phyloP scores from a whole-genome alignment of 192 early-diverging fungal species.

The Haplosporangium gracile region DNA sequence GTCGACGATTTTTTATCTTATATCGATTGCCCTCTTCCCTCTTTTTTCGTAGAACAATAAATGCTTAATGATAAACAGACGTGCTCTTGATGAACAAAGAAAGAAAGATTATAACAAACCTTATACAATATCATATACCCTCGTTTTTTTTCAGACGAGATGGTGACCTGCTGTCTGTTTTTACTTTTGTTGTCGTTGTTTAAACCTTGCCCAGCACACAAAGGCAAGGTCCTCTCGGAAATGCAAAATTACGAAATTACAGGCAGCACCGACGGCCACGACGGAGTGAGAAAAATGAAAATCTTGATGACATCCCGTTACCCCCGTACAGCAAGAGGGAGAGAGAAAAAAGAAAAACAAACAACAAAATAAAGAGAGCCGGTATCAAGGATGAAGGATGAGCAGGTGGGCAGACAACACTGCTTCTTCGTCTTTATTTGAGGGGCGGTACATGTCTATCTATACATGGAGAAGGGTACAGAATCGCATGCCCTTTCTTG shows the following conservation, averaged over 20 bases:
- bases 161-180: background rate
- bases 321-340: background rate
- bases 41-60: constrained; percentile 7
- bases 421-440: background rate
- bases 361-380: background rate
- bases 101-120: background rate
- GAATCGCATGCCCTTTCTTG: too few relatives aligned
- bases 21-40: background rate
- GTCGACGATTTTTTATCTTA: background rate
- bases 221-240: background rate
- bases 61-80: background rate
- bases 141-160: background rate
- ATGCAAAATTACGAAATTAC: too few relatives aligned
- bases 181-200: background rate
- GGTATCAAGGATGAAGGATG: background rate
- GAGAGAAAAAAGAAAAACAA: background rate
- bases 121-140: background rate
- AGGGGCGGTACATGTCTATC: background rate
- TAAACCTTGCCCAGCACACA: background rate
- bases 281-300: background rate
- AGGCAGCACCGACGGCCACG: too few relatives aligned
- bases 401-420: background rate
- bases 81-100: background rate
- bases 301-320: background rate
- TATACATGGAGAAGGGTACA: background rate